phyloP scores from a whole-genome alignment of 164 flowering plant genomes.

The Berberis vulgaris region DNA sequence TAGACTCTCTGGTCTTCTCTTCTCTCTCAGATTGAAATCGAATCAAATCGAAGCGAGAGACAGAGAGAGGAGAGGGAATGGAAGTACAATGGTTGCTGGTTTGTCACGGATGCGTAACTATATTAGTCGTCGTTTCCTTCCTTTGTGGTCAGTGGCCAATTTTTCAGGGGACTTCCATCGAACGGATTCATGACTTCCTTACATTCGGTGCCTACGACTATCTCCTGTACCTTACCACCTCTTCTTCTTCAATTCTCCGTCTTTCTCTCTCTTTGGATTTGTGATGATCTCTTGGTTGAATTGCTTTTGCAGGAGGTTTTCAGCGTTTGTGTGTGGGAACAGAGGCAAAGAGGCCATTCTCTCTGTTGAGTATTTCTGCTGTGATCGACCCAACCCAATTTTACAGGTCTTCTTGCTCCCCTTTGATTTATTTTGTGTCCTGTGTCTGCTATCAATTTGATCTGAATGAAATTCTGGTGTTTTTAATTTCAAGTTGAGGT shows the following conservation, averaged over 20 bases:
- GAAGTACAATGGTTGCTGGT: conserved; percentile 63
- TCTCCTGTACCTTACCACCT: conserved; percentile 34
- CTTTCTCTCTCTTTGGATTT: neutral
- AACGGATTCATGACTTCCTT: conserved; percentile 61
- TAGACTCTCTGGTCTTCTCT: too few species aligned
- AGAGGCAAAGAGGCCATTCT: conserved; percentile 48
- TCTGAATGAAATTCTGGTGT: neutral
- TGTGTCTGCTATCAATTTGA: neutral
- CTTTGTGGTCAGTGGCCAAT: conserved; percentile 95
- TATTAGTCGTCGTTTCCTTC: conserved; percentile 58
- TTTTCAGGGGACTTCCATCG: conserved; percentile 65
- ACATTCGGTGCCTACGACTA: conserved; percentile 79
- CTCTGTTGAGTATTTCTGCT: conserved; percentile 63
- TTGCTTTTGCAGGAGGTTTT: conserved; percentile 45
- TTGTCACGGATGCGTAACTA: conserved; percentile 57
- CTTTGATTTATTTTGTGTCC: neutral
- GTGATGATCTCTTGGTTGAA: neutral
- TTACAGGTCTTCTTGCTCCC: conserved; percentile 49
- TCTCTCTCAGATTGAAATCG: too few species aligned
- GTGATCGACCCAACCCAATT: conserved; percentile 84
- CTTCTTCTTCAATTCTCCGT: neutral
- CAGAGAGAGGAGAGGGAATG: conserved; percentile 21
- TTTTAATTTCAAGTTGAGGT: too few species aligned
- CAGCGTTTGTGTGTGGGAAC: conserved; percentile 46
- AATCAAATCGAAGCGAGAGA: too few species aligned